These are phyloP conservation scores for Solanum pinnatisectum DNA, from an alignment of 257 asterid species.

Conservation along the genomic window DNA sequence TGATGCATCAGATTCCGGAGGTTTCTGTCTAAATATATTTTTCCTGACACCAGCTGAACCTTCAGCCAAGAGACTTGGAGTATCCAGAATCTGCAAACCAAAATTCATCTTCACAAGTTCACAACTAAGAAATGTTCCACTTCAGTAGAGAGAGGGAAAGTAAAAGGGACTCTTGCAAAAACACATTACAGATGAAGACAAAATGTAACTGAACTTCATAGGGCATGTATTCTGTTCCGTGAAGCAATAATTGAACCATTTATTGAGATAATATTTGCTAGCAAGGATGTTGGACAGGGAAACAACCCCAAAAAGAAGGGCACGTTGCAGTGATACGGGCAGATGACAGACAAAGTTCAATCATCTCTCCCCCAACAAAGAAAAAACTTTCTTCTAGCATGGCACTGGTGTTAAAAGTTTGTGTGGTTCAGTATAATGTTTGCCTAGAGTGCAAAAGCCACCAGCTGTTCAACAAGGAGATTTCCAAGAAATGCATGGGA, in stretches of 20 bases:
- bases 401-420: not conserved
- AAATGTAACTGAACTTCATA: not conserved
- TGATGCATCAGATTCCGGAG: slow-evolving; percentile 60
- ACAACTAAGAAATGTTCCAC: not conserved
- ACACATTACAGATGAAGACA: not conserved
- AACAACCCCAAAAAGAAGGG: not conserved
- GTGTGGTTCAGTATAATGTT: not conserved
- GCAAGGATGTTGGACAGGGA: not conserved
- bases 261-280: not conserved
- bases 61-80: slow-evolving; percentile 79
- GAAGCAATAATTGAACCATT: not conserved
- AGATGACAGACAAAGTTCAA: not conserved
- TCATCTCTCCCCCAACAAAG: not conserved
- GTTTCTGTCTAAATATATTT: slow-evolving; percentile 92
- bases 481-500: not conserved
- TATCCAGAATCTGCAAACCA: slow-evolving; percentile 70
- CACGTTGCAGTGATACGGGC: not conserved
- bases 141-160: not conserved
- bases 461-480: not conserved
- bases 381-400: not conserved
- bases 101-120: not conserved
- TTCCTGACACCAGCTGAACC: slow-evolving; percentile 64
- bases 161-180: not conserved
- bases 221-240: not conserved
- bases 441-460: not conserved